Base-by-base conservation (phyloP, 441 rosid species). In the Dalechampia spathulata region DNA sequence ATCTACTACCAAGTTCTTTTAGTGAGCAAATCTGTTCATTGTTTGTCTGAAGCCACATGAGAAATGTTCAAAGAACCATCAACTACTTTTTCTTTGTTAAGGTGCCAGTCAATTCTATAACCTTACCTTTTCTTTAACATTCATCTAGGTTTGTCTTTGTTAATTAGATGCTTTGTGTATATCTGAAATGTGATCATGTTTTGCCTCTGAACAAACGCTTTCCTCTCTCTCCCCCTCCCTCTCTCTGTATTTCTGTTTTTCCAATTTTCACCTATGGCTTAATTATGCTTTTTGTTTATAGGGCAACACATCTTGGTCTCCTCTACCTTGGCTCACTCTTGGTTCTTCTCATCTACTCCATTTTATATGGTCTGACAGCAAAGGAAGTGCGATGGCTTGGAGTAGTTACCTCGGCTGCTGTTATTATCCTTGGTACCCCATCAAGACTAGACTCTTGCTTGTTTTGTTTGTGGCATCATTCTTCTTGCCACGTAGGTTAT, bases 301-400 rank as follows among this genome's bases (percentile, higher is more conserved):
- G 99, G 95, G 98, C 92, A 72, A 83, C 95, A 16, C 97, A 91
- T 85, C 99, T 95, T 64, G 97, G 96, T 57, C 81, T 86, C 60
- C 93, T 95, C 53, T 95, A 95, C 75, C 75, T 68, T 52, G 95
- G 97, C 32, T 95, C 98, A 53, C 84, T 95, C 53, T 65, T 79
- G 49, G 96, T 95, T 69, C 95, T 95, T 71, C 77, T 86, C 62
- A 96, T 89, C 62, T 95, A 91, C 74, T 88, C 99, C 43, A 78
- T 91, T 71, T 73, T 90, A 44, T 95, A 95, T 68, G 99, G 96
- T 61, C 80, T 95, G 66, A 90, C 98, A 40, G 90, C 99, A 56
- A 88, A 82, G 73, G 99, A 95, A 62, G 80, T 94, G 16, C 89
- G 81, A 26, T 91, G 97, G 95, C 99, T 95, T 67, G 99, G 99